Evolutionary conservation across 2,329 filamentous ascomycete species (phyloP).

Genomic region (Bertia moriformis): DNA sequence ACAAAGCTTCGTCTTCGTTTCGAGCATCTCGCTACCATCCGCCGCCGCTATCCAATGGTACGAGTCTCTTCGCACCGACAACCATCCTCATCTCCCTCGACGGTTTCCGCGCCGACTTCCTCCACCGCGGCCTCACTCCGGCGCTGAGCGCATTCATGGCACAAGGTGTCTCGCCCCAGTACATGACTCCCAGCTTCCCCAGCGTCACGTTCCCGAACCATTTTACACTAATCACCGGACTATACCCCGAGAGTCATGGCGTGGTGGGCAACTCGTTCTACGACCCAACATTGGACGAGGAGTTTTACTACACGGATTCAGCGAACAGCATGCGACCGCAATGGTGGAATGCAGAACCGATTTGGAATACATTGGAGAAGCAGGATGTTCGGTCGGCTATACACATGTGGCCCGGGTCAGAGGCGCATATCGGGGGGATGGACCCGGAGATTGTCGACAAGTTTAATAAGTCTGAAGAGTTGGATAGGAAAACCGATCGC

Average conservation of each 20-base stretch:
- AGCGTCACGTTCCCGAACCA: slow-evolving; percentile 64
- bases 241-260: slow-evolving; percentile 59
- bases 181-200: slow-evolving; percentile 60
- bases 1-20: slow-evolving; percentile 10
- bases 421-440: slow-evolving; percentile 45
- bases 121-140: slow-evolving; percentile 37
- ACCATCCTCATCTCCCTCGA: slow-evolving; percentile 61
- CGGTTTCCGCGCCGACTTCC: slow-evolving; percentile 60
- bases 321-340: slow-evolving; percentile 43
- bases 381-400: slow-evolving; percentile 47
- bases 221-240: slow-evolving; percentile 56
- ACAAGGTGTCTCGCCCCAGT: slow-evolving; percentile 52
- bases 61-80: slow-evolving; percentile 52
- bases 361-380: slow-evolving; percentile 60
- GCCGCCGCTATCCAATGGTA: slow-evolving; percentile 37
- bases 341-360: slow-evolving; percentile 60
- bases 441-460: slow-evolving; percentile 51
- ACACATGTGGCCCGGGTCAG: slow-evolving; percentile 67
- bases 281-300: slow-evolving; percentile 43
- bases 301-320: slow-evolving; percentile 54
- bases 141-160: slow-evolving; percentile 8
- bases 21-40: slow-evolving; percentile 11
- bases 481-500: slow-evolving; percentile 45
- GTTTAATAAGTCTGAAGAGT: slow-evolving; percentile 45
- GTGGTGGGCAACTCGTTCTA: slow-evolving; percentile 62